Conservation (phyloP, 2,329 filamentous ascomycete species). For the Pleoardoris graminearum region DNA sequence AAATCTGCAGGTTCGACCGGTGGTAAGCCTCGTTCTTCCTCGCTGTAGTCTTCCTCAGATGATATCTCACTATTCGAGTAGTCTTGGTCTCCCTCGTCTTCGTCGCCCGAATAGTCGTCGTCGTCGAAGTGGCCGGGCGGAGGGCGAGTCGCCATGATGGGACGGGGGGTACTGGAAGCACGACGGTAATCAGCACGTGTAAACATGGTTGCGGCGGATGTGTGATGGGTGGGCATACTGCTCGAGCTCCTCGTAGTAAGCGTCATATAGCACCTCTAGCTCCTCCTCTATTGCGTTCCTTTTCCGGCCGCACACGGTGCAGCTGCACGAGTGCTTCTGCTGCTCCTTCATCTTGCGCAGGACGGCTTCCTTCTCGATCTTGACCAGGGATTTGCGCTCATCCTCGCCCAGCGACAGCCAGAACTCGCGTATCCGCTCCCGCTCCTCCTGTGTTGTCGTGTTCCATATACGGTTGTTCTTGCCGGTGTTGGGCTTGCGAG, state of each 20-base stretch:
- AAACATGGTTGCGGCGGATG: constrained; percentile 71
- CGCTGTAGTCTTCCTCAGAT: constrained; percentile 69
- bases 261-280: constrained; percentile 94
- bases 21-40: constrained; percentile 66
- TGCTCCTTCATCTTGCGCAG: constrained; percentile 99
- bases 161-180: constrained; percentile 58
- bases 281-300: constrained; percentile 97
- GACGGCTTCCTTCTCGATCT: constrained; percentile 98
- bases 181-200: constrained; percentile 65
- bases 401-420: constrained; percentile 95
- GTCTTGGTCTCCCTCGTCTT: constrained; percentile 59
- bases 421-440: constrained; percentile 96
- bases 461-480: constrained; percentile 94
- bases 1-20: constrained; percentile 78
- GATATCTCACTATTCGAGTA: constrained; percentile 61
- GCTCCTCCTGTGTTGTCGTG: constrained; percentile 89
- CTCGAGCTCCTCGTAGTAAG: constrained; percentile 97
- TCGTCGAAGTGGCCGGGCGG: constrained; percentile 65
- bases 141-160: constrained; percentile 64
- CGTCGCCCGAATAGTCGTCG: constrained; percentile 61
- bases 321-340: constrained; percentile 98
- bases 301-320: constrained; percentile 94
- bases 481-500: constrained; percentile 45
- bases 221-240: constrained; percentile 90
- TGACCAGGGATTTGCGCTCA: constrained; percentile 91